Conservation (phyloP, 257 asterid genomes). For the Nicotiana sylvestris region DNA sequence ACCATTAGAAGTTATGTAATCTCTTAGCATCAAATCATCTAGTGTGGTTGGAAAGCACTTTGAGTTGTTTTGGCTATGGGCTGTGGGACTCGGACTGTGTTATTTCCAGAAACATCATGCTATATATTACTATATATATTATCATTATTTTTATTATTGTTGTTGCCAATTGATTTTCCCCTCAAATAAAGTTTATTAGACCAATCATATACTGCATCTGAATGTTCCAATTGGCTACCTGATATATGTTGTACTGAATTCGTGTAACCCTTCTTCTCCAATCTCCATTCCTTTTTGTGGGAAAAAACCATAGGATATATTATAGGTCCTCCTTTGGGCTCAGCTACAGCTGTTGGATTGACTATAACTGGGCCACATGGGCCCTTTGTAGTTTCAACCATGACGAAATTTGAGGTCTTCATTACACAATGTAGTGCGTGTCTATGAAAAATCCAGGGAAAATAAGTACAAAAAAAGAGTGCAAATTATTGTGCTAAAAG, state of each 20-base stretch:
- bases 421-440: slow-evolving; percentile 5
- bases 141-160: neutral
- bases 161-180: neutral
- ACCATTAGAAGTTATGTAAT: neutral
- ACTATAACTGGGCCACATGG: neutral
- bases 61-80: neutral
- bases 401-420: neutral
- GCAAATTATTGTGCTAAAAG: neutral
- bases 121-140: neutral
- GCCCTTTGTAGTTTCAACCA: neutral
- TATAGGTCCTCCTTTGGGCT: neutral
- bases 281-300: neutral
- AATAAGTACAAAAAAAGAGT: neutral
- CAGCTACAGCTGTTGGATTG: neutral
- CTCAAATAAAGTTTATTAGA: neutral
- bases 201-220: neutral
- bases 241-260: slow-evolving; percentile 1
- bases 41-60: slow-evolving; percentile 1
- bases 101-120: neutral
- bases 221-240: neutral
- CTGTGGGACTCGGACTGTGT: neutral
- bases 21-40: neutral
- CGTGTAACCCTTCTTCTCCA: neutral
- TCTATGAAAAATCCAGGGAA: neutral
- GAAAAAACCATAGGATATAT: neutral